Conservation (phyloP, 495 filamentous ascomycete genomes). For the Astrocystis sublimbata region DNA sequence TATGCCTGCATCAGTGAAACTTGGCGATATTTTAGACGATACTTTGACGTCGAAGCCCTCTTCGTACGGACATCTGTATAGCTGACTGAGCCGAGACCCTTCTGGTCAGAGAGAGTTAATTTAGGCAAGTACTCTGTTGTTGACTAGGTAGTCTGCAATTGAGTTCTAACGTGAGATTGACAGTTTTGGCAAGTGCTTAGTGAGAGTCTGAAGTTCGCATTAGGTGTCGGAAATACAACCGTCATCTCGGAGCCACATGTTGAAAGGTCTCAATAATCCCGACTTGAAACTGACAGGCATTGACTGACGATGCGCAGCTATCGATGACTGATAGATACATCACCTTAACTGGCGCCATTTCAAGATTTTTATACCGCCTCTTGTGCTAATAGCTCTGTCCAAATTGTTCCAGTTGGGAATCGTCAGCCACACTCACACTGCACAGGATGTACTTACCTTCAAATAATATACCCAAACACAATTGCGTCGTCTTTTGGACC, state of each 20-base stretch:
- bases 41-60: background rate
- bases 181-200: conserved; percentile 2
- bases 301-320: too few relatives aligned
- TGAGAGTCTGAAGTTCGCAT: background rate
- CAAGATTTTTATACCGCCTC: too few relatives aligned
- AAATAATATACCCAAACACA: too few relatives aligned
- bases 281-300: background rate
- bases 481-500: too few relatives aligned
- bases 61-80: background rate
- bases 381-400: too few relatives aligned
- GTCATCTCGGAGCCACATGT: background rate
- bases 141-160: too few relatives aligned
- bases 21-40: background rate
- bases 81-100: background rate
- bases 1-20: background rate
- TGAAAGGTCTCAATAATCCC: background rate
- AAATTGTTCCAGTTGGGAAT: too few relatives aligned
- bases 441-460: too few relatives aligned
- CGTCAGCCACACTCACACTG: too few relatives aligned
- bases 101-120: background rate
- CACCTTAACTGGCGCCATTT: too few relatives aligned
- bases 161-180: background rate
- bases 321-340: too few relatives aligned
- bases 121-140: too few relatives aligned
- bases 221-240: background rate